Percentiles rank a stretch among this genome's conserved stretches.
phyloP scores from a whole-genome alignment of 2,329 filamentous ascomycete genomes.

The Mariannaea sp. region DNA sequence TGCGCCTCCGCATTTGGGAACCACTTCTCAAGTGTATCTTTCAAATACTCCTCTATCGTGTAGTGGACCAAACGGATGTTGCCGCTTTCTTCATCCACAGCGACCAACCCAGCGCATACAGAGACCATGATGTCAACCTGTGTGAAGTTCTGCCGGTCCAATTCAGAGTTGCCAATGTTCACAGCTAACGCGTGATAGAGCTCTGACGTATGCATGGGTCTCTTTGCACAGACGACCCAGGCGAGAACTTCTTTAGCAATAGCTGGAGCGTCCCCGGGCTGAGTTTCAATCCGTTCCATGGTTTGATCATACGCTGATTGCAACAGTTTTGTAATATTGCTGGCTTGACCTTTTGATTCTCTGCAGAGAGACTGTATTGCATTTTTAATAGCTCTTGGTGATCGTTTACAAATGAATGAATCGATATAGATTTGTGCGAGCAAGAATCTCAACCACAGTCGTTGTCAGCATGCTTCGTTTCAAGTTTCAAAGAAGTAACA shows the following conservation, averaged over 20 bases:
- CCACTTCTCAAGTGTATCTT: not conserved
- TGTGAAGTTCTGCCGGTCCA: not conserved
- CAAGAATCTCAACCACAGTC: not conserved
- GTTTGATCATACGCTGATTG: conserved; percentile 4
- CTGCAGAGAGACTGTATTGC: not conserved
- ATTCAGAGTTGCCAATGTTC: not conserved
- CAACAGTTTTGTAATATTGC: not conserved
- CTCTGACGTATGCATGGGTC: not conserved
- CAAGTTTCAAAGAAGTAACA: not conserved
- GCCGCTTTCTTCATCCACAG: not conserved
- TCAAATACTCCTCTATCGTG: not conserved
- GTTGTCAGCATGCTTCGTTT: too few relatives aligned
- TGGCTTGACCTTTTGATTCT: not conserved
- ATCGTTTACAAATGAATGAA: not conserved
- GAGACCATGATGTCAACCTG: not conserved
- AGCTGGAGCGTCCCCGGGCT: not conserved
- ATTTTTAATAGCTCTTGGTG: not conserved
- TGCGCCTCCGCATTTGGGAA: conserved; percentile 27
- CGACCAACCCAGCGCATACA: not conserved
- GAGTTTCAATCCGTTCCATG: not conserved
- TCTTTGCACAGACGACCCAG: not conserved
- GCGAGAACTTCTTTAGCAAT: not conserved
- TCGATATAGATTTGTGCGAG: not conserved
- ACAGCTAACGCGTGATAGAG: not conserved
- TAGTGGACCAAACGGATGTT: conserved; percentile 1